Base-by-base conservation (phyloP, 2,329 filamentous ascomycete species). In the Pezicula carpinea region DNA sequence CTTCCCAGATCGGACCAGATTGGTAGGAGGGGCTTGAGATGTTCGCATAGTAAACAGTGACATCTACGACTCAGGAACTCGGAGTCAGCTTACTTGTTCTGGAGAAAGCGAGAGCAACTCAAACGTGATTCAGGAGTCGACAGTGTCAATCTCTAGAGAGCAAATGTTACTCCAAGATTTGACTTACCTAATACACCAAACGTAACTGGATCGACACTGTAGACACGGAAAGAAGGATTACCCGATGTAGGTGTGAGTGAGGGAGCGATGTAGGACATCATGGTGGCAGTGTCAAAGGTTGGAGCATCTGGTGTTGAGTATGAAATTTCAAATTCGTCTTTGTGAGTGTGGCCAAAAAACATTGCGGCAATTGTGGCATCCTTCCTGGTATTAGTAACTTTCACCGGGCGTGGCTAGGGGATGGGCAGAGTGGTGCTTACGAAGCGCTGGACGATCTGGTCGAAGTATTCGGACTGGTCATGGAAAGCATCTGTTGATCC, bases 401-500 rank as follows among this genome's bases (percentile, higher is more conserved):
- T n/a, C n/a, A n/a, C n/a, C n/a, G n/a, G n/a, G n/a, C n/a, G n/a
- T n/a, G n/a, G n/a, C n/a, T 26, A 26, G 6, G 23, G 23, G 23
- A 26, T 26, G 11, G 23, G 23, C 23, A 8, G 3, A 26, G 11
- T n/a, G 23, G 23, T 26, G 11, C 23, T 26, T 10, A 26, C 49
- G 23, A 49, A 55, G 14, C 62, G 59, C 42, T 60, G 52, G 32
- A 62, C 49, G 38, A 66, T 60, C 50, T 64, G 58, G 41, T 65
- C 57, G 29, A 66, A 62, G 49, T 64, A 65, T 31, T 65, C 51
- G 5, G 59, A 62, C 19, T 63, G 57, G 39, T 69, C 66, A 42
- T 62, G 65, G 44, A 72, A 63, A 8, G 63, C 62, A 53, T 70
- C 66, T 3, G 54, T 49, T 7, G 58, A 49, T 21, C 69, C 67